Evolutionary conservation across 164 flowering plant species (phyloP), one percentile per base, ranked within the genome.

Genomic region (Chloranthus sessilifolius): DNA sequence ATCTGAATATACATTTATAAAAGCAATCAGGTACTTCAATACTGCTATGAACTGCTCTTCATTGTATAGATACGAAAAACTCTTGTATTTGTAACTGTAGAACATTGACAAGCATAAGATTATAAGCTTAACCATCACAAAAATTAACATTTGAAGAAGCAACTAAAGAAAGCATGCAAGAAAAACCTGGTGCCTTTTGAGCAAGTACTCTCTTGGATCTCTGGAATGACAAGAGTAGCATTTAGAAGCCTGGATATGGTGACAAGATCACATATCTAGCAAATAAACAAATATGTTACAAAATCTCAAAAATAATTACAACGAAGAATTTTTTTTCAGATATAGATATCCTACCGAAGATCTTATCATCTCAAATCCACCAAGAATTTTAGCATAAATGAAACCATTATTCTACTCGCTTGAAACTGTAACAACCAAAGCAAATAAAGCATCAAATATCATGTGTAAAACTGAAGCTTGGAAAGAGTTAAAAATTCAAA

Each of bases 201-300:
- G 31, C 78, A 83, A 59, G 69, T 62, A 68, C 72, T 79, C 66
- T 81, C 79, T 81, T 92, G 95, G 65, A 92, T 74, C 76, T 92
- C 99, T 48, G 99, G 99, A 71, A 88, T 70, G 63, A 92, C 83
- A 66, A 92, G 87, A 52, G 98, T 92, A 48, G 96, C 98, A 75
- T 92, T 92, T 55, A 92, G 76, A 71, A 92, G 94, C 80, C 96
- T 79, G 65, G 98, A 68, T 68, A 92, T 65, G 61, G 85, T 56
- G 54, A 92, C 99, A 69, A 88, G 83, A 78, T 92, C 99, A 75
- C 85, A 78, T 44, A 92, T 88, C 99, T 92, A 82, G 68, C 65
- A 73, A 67, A 69, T 67, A 51, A 62, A 56, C 62, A 75, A 57
- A 60, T 61, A 59, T 47, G 73, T 73, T 68, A 83, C 51, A 38